These are phyloP conservation scores for Alternaria arborescens DNA, from an alignment of 2,329 filamentous ascomycete species.

Conservation along the genomic window DNA sequence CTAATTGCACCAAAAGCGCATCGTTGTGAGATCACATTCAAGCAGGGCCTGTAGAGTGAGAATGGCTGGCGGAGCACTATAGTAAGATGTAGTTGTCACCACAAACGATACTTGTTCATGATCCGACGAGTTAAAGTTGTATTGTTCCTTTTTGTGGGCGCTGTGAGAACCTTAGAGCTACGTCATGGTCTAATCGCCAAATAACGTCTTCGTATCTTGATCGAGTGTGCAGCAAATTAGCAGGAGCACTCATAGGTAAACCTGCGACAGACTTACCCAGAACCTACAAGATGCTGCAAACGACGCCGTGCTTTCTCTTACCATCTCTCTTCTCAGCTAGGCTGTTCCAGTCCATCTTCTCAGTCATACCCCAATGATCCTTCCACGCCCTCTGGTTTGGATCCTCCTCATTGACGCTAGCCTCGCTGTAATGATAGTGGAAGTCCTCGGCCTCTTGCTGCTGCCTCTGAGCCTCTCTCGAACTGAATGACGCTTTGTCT, in stretches of 20 bases:
- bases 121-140: not conserved
- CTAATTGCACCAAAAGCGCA: slow-evolving; percentile 55
- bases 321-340: not conserved
- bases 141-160: not conserved
- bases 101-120: not conserved
- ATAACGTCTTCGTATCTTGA: not conserved
- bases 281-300: not conserved
- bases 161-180: not conserved
- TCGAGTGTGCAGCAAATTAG: not conserved
- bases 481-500: too few relatives aligned
- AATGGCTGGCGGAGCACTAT: not conserved
- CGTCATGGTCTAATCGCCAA: not conserved
- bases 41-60: not conserved
- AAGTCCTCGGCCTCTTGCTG: not conserved
- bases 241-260: not conserved
- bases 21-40: slow-evolving; percentile 51
- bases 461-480: too few relatives aligned
- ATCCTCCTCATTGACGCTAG: not conserved
- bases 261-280: rapidly evolving
- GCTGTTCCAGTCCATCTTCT: not conserved
- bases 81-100: too few relatives aligned
- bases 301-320: not conserved
- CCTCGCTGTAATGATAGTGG: not conserved
- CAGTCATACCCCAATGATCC: not conserved
- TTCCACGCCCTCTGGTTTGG: not conserved